Conservation (phyloP, 176 grass and related monocot species). For the Aechmea fasciata region DNA sequence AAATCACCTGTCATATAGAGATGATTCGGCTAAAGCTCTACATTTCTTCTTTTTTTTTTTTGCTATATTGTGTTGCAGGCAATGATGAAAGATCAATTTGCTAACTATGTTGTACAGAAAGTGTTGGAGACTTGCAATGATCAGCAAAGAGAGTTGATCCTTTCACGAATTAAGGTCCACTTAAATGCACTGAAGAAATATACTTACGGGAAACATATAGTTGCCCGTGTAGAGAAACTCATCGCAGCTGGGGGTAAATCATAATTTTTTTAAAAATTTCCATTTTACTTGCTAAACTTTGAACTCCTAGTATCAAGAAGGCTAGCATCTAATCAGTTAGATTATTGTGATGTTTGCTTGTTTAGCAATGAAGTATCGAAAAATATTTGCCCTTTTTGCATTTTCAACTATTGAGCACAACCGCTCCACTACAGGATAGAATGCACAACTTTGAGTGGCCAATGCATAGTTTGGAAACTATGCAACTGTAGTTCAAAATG, state of each 20-base stretch:
- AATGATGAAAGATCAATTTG: slow-evolving; percentile 30
- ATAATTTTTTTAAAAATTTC: not conserved
- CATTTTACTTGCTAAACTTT: no score
- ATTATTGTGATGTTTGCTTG: no score
- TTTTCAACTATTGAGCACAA: not conserved
- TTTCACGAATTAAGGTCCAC: slow-evolving; percentile 8
- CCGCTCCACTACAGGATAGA: not conserved
- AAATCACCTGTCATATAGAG: not conserved
- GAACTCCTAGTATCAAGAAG: no score
- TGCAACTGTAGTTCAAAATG: not conserved
- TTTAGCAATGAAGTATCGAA: no score
- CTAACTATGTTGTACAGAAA: slow-evolving; percentile 28
- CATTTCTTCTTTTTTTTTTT: not conserved
- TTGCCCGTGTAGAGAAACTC: slow-evolving; percentile 13
- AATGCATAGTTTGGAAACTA: not conserved
- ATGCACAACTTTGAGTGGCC: not conserved
- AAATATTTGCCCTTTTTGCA: no score
- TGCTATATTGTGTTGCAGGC: slow-evolving; percentile 4
- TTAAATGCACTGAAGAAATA: not conserved
- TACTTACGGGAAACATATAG: slow-evolving; percentile 14
- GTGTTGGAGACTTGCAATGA: slow-evolving; percentile 3
- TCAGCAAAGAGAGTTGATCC: not conserved
- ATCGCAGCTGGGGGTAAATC: not conserved
- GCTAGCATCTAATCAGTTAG: no score
- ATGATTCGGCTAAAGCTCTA: not conserved